Base-by-base conservation (phyloP, 495 filamentous ascomycete species). In the Tuber microsphaerosporum region DNA sequence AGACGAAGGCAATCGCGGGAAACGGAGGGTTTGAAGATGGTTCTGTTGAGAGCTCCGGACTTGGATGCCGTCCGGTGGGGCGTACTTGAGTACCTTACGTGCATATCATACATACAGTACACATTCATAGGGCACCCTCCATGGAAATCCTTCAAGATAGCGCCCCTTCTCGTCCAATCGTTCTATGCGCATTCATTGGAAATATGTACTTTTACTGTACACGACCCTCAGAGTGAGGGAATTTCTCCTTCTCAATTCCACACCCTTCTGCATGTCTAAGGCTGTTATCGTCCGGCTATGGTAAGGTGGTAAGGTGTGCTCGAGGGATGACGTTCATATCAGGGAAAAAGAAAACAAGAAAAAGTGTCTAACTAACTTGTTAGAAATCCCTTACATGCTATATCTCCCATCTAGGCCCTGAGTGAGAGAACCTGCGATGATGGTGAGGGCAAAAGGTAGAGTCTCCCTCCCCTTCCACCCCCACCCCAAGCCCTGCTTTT, bases 331-430 rank as follows among this genome's bases (percentile, higher is more conserved):
- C 31, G 43, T 73, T 68, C n/a, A n/a, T 34, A 48, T 6, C 10
- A 14, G 22, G 71, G 37, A 46, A 73, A 22, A 46, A 68, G 31
- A 65, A 31, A 73, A 34, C 14, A 46, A 34, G 51, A 7, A 46
- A 46, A 73, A 51, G 37, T 37, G 43, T 37, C 71, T 20, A 34
- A 22, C 31, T 14, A 20, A 73, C 56, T 42, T 34, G 31, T 34
- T 34, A 73, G 26, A 73, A 73, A 37, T 73, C n/a, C 43, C 71
- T 73, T 73, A 46, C 51, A 65, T 65, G 56, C 26, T 65, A 14
- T 31, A 65, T 31, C 26, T 56, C 26, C 56, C 26, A 31, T 65
- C 56, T 16, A 31, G n/a, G n/a, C 56, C 56, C 56, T 31, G 12
- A 31, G 56, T 16, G 4, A 31, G 56, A 65, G n/a, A 31, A 31